Percentiles rank a stretch among this genome's conserved stretches.
Conservation (phyloP, 495 filamentous ascomycete species). For the Xylaria nigripes region DNA sequence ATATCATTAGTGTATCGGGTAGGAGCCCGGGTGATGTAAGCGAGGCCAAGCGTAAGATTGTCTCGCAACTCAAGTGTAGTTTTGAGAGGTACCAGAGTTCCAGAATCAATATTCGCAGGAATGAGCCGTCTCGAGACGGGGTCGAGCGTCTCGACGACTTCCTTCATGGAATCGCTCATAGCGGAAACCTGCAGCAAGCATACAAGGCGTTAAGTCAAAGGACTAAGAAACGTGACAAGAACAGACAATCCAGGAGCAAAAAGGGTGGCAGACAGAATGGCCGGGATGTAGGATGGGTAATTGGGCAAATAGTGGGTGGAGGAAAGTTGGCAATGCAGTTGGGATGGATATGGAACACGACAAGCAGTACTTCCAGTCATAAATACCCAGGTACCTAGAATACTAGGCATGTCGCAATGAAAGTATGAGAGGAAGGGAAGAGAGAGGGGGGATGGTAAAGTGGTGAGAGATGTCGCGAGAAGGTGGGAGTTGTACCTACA, state of each 20-base stretch:
- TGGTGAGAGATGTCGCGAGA: not conserved
- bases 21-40: slow-evolving; percentile 47
- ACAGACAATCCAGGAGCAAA: not conserved
- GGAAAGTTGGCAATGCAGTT: not conserved
- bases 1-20: slow-evolving; percentile 44
- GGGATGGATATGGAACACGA: not conserved
- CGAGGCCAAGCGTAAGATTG: slow-evolving; percentile 36
- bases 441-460: not conserved
- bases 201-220: slow-evolving; percentile 16
- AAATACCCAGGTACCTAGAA: not conserved
- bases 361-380: not conserved
- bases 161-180: slow-evolving; percentile 28
- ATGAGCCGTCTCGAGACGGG: slow-evolving; percentile 22
- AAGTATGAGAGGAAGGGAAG: not conserved
- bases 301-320: not conserved
- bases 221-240: not conserved
- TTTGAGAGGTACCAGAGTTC: slow-evolving; percentile 45
- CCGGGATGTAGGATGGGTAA: not conserved
- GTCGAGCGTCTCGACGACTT: slow-evolving; percentile 28
- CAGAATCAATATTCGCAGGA: slow-evolving; percentile 17
- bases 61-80: slow-evolving; percentile 47
- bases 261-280: not conserved
- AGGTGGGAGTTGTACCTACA: not conserved
- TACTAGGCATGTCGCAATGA: slow-evolving; percentile 3
- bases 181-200: slow-evolving; percentile 19